These are phyloP conservation scores for Physocladia obscura DNA, from an alignment of 192 early-diverging fungal genomes.

Conservation along the genomic window DNA sequence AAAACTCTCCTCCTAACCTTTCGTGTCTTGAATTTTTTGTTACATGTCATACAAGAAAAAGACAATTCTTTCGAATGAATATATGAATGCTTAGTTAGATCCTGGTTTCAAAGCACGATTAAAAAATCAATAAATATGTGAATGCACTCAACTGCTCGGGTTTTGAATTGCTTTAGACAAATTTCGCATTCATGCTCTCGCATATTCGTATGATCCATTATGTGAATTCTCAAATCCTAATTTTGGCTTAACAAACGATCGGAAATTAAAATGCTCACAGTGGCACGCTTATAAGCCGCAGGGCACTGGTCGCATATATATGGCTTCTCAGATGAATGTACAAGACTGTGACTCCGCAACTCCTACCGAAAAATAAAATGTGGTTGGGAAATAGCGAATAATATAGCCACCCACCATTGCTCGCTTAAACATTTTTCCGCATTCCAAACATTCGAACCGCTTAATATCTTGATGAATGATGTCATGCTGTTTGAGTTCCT, in stretches of 20 bases:
- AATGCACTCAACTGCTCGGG: neutral
- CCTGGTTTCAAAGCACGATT: neutral
- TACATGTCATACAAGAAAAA: conserved; percentile 1
- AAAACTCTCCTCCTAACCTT: neutral
- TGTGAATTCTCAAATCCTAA: conserved; percentile 22
- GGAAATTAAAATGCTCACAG: conserved; percentile 8
- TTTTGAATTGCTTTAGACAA: conserved; percentile 19
- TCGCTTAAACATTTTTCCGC: conserved; percentile 22
- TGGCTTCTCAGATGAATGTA: conserved; percentile 16
- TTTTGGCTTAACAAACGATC: neutral
- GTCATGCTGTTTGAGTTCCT: conserved; percentile 29
- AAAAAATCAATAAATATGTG: neutral
- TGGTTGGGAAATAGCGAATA: neutral
- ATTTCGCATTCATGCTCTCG: conserved; percentile 16
- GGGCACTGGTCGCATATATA: conserved; percentile 14
- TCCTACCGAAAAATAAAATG: neutral
- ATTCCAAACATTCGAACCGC: conserved; percentile 20
- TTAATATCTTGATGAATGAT: conserved; percentile 14
- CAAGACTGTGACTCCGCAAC: conserved; percentile 18
- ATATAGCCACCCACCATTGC: conserved; percentile 16
- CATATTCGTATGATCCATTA: conserved; percentile 22
- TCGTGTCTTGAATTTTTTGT: conserved; percentile 17
- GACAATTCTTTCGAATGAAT: conserved; percentile 6
- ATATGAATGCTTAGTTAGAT: conserved; percentile 19
- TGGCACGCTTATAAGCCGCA: conserved; percentile 15